phyloP scores from a whole-genome alignment of 768 basidiomycete species.

The Auricularia heimuer region DNA sequence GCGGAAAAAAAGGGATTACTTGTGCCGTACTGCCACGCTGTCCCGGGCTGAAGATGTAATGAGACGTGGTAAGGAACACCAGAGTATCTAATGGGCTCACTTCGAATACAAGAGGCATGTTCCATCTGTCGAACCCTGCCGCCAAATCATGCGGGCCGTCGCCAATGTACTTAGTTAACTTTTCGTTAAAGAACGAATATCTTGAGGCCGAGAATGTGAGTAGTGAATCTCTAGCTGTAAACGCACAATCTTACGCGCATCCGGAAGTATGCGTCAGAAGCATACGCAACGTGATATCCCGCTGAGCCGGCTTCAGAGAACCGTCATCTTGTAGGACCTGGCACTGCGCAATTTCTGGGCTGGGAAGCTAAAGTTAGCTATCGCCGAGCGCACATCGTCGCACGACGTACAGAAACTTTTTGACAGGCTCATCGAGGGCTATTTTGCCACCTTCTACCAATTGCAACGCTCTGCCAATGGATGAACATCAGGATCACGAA shows the following conservation, averaged over 20 bases:
- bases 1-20: neutral
- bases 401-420: neutral
- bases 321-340: neutral
- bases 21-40: neutral
- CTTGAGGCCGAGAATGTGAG: neutral
- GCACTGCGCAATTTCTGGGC: neutral
- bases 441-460: neutral
- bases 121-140: neutral
- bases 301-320: neutral
- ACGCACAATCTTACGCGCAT: neutral
- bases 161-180: neutral
- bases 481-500: too few relatives aligned
- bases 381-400: neutral
- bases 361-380: neutral
- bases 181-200: neutral
- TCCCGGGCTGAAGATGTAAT: neutral
- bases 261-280: slow-evolving; percentile 3
- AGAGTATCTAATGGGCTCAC: neutral
- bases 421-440: neutral
- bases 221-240: neutral
- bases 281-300: slow-evolving; percentile 3
- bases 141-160: neutral
- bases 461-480: neutral
- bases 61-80: neutral
- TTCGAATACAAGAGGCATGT: neutral